Base-by-base conservation (phyloP, 257 asterid genomes). In the Linaria vulgaris region DNA sequence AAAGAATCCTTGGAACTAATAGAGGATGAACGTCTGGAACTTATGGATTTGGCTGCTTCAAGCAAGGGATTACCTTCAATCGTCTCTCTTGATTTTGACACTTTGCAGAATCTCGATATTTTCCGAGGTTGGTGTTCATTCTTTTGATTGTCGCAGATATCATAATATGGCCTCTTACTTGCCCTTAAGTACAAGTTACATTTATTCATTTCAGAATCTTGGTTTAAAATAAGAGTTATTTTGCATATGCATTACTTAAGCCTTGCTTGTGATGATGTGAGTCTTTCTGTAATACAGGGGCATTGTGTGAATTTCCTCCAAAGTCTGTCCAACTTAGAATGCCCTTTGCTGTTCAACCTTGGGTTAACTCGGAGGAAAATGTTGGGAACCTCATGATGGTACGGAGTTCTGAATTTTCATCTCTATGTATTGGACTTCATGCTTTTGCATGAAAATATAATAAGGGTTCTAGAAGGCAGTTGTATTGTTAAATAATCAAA, bases 371-470 rank as follows among this genome's bases (percentile, higher is more conserved):
- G 9, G 95, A 90, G 74, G 96, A 89, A 78, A 87, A 87, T 71
- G 88, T 94, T 56, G 99, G 97, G 76, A 89, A 87, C 71, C 82
- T 90, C 63, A 80, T 94, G 82, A 87, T 94, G 99, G 99, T 94
- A 84, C 61, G 76, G 21, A 56, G 61, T 37, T 68, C 7, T 44
- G 45, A 59, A 11, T 46, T 19, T 49, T 59, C 27, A 62, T 16
- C 50, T 50, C 38, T 60, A 13, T 5, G 22, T 19, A 5, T 8
- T n/a, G 11, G 5, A 25, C 13, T 27, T 17, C 17, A 30, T 56
- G 45, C 16, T 30, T 15, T 7, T 13, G 27, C 59, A 54, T 54
- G 20, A 11, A n/a, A 27, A 63, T 56, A 37, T 22, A 39, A 10
- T 23, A 11, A n/a, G 22, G 17, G 37, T 47, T 45, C 16, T 67